Evolutionary conservation across 2,329 filamentous ascomycete species (phyloP), one percentile per base, ranked within the genome.

Genomic region (Paecilomyces sp.): DNA sequence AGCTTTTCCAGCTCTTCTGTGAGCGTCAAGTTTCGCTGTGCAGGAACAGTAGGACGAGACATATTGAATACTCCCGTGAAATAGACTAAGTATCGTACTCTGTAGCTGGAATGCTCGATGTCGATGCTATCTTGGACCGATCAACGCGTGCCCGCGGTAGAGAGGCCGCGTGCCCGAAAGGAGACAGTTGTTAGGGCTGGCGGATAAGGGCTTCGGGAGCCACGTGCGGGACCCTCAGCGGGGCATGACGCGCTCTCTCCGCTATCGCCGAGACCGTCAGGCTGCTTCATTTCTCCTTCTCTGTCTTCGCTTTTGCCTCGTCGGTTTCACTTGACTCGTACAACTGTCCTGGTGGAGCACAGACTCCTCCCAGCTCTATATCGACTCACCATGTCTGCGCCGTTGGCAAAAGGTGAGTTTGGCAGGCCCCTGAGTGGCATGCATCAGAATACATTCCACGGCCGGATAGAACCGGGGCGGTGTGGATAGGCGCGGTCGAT

Each of bases 1-100:
- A 99, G 81, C 74, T 89, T 92, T 78, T 99, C 94, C 57, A 99
- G 82, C 81, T 99, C 94, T 73, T 99, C 94, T 0, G 93, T 96
- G 61, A 97, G 81, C 4, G 91, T 91, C 61, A 97, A 79, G 31
- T 81, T 82, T 58, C 84, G 81, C 70, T 80, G 78, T 8, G 80
- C 72, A 15, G 77, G 74, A 24, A 75, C 70, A 30, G 74, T 77
- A 58, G 74, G 76, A 54, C 82, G 80, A 56, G 82, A 82, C 83
- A 85, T 84, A 28, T 36, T 69, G 51, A 28, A 12, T 6, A 18
- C 8, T 2, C 3, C 18, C 41, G 8, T 3, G 7, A n/a, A 47
- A n/a, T 18, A 47, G 18, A 18, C 6, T 3, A 22, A 9, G 15
- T 53, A n/a, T 53, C 28, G 11, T 53, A 11, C 11, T 25, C 18